phyloP scores from a whole-genome alignment of 768 basidiomycete genomes.

The Pisolithus microcarpus region DNA sequence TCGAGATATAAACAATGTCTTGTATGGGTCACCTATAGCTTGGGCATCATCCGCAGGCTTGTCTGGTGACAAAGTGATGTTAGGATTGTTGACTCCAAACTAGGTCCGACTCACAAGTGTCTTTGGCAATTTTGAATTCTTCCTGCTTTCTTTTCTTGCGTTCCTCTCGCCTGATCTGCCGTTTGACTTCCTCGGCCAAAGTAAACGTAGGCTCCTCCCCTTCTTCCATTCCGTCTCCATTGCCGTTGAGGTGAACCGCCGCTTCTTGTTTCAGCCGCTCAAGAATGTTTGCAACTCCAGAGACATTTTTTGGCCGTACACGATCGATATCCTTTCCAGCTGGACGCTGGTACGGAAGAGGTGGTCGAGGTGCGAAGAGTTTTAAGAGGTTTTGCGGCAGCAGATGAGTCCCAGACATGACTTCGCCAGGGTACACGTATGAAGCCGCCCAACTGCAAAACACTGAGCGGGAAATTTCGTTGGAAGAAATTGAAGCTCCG shows the following conservation, averaged over 20 bases:
- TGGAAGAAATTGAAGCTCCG: conserved; percentile 25
- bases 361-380: conserved; percentile 91
- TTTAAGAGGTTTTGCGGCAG: conserved; percentile 95
- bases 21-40: conserved; percentile 95
- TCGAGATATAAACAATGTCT: conserved; percentile 93
- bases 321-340: conserved; percentile 78
- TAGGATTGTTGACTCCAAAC: not conserved
- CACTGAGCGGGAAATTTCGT: not conserved
- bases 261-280: conserved; percentile 70
- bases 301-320: conserved; percentile 58
- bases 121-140: conserved; percentile 73
- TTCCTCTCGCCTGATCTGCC: conserved; percentile 72
- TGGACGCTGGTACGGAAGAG: conserved; percentile 79
- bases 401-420: conserved; percentile 70
- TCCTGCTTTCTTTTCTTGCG: conserved; percentile 70
- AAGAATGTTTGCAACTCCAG: conserved; percentile 73
- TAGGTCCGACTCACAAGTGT: conserved; percentile 62
- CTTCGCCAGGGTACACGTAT: not conserved
- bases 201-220: conserved; percentile 78
- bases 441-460: not conserved
- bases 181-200: conserved; percentile 74
- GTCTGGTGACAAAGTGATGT: conserved; percentile 43
- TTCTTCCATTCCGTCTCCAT: conserved; percentile 69
- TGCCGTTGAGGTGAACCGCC: conserved; percentile 53
- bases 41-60: conserved; percentile 88